Evolutionary conservation across 352 stramenopile species (phyloP).

Genomic region (Phytophthora fragariaefolia): DNA sequence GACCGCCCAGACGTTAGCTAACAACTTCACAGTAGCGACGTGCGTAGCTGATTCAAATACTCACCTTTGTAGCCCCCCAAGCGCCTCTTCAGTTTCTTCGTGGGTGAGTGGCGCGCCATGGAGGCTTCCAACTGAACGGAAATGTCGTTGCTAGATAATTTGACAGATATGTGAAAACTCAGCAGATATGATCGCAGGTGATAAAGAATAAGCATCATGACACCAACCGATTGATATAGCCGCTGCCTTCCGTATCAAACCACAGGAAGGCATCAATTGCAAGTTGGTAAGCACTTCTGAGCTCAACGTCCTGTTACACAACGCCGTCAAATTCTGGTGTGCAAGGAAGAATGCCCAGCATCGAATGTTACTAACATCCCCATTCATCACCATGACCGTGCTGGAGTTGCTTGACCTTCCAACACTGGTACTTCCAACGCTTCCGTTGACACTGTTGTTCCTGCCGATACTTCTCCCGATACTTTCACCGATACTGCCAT

Average conservation of each 20-base stretch:
- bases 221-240: constrained; percentile 64
- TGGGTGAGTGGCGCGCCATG: constrained; percentile 68
- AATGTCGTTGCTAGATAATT: constrained; percentile 44
- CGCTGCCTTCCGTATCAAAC: constrained; percentile 77
- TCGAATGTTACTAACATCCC: not conserved
- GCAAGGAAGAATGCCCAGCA: not conserved
- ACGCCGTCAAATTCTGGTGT: not conserved
- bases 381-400: not conserved
- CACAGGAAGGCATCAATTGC: constrained; percentile 78
- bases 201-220: not conserved
- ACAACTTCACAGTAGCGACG: not conserved
- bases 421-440: not conserved
- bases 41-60: not conserved
- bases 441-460: not conserved
- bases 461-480: not conserved
- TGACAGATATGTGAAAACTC: not conserved
- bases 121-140: constrained; percentile 56
- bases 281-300: constrained; percentile 77
- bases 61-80: constrained; percentile 11
- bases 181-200: too few species aligned
- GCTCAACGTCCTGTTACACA: constrained; percentile 56
- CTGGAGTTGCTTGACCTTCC: not conserved
- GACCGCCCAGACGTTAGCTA: not conserved
- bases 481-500: not conserved
- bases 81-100: constrained; percentile 49